Evolutionary conservation across 2,329 filamentous ascomycete species (phyloP), one percentile per base, ranked within the genome.

Genomic region (Paecilomyces fulvus): DNA sequence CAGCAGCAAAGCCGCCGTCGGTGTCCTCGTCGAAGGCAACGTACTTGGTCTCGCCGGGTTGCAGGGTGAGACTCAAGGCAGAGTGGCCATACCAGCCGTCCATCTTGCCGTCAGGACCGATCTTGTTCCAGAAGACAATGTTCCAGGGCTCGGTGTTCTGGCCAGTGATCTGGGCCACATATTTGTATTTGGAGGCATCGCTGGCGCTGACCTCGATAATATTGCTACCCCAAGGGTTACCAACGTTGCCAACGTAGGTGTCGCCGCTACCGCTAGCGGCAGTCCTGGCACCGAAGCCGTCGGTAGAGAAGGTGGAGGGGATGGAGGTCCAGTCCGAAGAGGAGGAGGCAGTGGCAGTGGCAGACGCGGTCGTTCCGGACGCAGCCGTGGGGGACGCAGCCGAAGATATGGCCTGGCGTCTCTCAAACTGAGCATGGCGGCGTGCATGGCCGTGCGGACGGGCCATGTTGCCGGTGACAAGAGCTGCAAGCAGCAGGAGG

Each of bases 101-200:
- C 64, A 72, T 67, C 43, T 60, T 55, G 52, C 70, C 70, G 49
- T 66, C 60, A 2, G 67, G 63, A 28, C 70, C 70, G 56, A 67
- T 66, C 64, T 73, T 74, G 66, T 74, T 74, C 66, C 70, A 74
- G 67, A 73, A 68, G 7, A 68, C 55, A 21, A 73, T 58, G 52
- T 60, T 69, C 69, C 67, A 72, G 58, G 61, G 54, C 9, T 70
- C 64, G 11, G 43, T 55, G 59, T 70, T 58, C 49, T 60, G 59
- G 31, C 70, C 70, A 51, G 64, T 59, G 55, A 73, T 63, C 17
- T 66, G 60, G 30, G 67, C 53, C 37, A 73, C 70, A 58, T 72
- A 61, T 61, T 69, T 64, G 67, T 73, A 73, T 53, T 65, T 31
- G 59, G 60, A 64, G 54, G 70, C 71, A 30, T 64, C 58, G 49